These are phyloP conservation scores for Orychophragmus violaceus DNA, from an alignment of 345 rosid genomes.

Conservation along the genomic window DNA sequence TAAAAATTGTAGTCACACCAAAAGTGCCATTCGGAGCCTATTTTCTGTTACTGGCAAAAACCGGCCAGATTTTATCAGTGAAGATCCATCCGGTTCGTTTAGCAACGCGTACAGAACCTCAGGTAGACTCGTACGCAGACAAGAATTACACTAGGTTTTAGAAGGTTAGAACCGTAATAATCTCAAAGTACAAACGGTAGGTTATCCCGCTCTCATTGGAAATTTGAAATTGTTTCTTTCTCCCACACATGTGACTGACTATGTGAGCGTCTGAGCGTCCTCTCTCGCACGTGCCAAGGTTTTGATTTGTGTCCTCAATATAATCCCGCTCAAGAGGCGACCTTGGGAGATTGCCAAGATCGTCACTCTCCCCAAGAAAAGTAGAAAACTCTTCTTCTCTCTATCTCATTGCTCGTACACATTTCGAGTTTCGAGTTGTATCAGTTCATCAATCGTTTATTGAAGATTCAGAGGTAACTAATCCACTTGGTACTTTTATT, in stretches of 20 bases:
- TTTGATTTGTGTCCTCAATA: slow-evolving; percentile 5
- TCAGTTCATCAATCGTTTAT: not conserved
- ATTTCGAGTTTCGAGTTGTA: not conserved
- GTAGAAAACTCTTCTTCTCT: not conserved
- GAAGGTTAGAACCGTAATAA: slow-evolving; percentile 16
- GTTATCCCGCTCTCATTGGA: slow-evolving; percentile 16
- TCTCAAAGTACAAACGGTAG: not conserved
- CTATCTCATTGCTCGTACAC: not conserved
- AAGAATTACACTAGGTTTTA: not conserved
- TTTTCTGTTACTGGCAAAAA: not conserved
- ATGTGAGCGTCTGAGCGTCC: not conserved
- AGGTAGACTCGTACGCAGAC: not conserved
- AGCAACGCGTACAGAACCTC: not conserved
- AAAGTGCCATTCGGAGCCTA: too few relatives aligned
- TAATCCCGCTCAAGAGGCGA: slow-evolving; percentile 28
- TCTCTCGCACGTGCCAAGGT: slow-evolving; percentile 10
- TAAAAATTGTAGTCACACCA: too few relatives aligned
- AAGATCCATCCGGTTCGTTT: not conserved
- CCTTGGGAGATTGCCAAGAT: slow-evolving; percentile 17
- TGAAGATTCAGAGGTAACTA: slow-evolving; percentile 16
- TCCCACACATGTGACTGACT: not conserved
- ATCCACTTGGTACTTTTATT: not conserved
- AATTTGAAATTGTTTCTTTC: not conserved
- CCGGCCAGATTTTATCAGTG: not conserved
- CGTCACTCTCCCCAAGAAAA: slow-evolving; percentile 5